Base-by-base conservation (phyloP, 73 alveolate genomes). In the Paramecium primaurelia region DNA sequence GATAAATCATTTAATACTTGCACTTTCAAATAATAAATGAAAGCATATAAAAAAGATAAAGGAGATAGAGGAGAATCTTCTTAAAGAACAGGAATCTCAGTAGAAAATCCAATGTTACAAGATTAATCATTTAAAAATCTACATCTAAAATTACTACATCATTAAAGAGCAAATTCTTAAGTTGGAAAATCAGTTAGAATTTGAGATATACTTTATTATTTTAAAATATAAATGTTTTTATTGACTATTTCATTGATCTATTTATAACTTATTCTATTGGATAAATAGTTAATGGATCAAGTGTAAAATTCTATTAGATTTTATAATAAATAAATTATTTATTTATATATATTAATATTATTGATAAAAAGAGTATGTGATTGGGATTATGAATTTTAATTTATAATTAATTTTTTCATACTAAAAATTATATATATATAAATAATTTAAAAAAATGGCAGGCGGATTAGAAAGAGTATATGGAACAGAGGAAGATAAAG, bases 401-500 rank as follows among this genome's bases (percentile, higher is more conserved):
- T 22, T 0, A 38, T 38, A 38, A 38, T 38, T 38, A 4, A 6
- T 38, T 38, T 7, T 38, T 38, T 47, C 59, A 9, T 47, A 47
- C 59, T 47, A 47, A 47, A 47, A 47, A 22, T 22, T 9, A 11
- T 11, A 11, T 9, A 11, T 18, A 54, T 54, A 54, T 54, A 54
- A 16, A 54, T 54, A 54, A 54, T 18, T n/a, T 6, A 20, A 18
- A 54, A 22, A 22, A 88, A 98, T 98, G 99, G 99, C 99, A 58
- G 98, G 97, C 86, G 93, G 98, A 45, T 95, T 98, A 42, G 98
- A 98, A 28, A 93, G 98, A 92, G 97, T 98, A 51, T 98, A 96
- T 93, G 99, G 99, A 87, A 98, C 99, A 92, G 99, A 99, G 88
- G 99, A 98, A 97, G 99, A 98, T 94, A 96, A 97, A 93, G 95